Evolutionary conservation across 2,329 filamentous ascomycete species (phyloP), one percentile per base, ranked within the genome.

Genomic region (Stachybotrys echinatus): DNA sequence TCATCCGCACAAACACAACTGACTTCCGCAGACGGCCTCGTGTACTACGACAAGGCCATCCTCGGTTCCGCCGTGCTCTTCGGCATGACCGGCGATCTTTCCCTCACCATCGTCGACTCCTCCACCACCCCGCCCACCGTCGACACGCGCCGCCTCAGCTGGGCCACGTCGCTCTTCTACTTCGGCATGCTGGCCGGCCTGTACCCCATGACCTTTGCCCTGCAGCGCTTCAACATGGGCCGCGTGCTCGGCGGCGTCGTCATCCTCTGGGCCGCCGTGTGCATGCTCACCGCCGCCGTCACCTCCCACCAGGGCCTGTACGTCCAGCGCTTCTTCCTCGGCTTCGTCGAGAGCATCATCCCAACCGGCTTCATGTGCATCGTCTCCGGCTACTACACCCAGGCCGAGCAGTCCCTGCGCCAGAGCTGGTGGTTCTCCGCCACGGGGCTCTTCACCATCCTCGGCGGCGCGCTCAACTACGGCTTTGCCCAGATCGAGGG

Each of bases 101-200:
- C 71, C 2, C 77, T 91, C 40, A 74, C 74, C 23, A 68, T 87
- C 4, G 67, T 78, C 12, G 65, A 74, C 56, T 39, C 54, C 3
- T 58, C 63, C 2, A 69, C 68, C 1, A 63, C 57, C 1, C 83
- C 84, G 0, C 75, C 79, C 1, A 78, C 77, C 0, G 79, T 77
- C 17, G 79, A 87, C 60, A 90, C 88, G 0, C 76, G 79, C 0
- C 78, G 87, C 12, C 76, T 91, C 23, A 84, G 79, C 56, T 91
- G 87, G 87, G 87, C 87, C 3, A 90, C 86, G 0, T 89, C 85
- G 0, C 74, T 89, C 59, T 90, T 91, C 71, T 91, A 90, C 70
- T 89, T 91, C 56, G 87, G 87, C 37, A 88, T 88, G 85, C 74
- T 92, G 2, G 82, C 79, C 0, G 87, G 87, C 0, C 70, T 88